Conservation (phyloP, 495 filamentous ascomycete species). For the Polyplosphaeria fusca region DNA sequence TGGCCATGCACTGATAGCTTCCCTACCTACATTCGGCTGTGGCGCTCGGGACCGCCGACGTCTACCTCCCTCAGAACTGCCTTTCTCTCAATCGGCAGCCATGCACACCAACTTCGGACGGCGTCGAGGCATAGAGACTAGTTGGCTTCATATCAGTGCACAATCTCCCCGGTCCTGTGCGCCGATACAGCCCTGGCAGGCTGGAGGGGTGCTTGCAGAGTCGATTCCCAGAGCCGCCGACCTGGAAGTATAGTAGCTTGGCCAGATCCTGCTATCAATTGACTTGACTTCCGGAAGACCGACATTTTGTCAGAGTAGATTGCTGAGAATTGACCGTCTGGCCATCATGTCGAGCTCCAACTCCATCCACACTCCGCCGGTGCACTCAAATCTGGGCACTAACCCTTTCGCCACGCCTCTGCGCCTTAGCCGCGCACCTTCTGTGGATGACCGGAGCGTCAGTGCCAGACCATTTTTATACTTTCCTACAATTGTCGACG, state of each 20-base stretch:
- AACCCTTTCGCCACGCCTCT: constrained; percentile 30
- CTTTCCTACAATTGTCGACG: constrained; percentile 9
- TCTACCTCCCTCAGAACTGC: no score
- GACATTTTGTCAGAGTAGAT: background rate
- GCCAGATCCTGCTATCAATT: constrained; percentile 15
- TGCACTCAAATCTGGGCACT: constrained; percentile 18
- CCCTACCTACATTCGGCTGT: no score
- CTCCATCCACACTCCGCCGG: constrained; percentile 18
- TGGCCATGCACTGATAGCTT: no score
- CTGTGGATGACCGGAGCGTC: constrained; percentile 14
- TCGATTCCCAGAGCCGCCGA: constrained; percentile 3
- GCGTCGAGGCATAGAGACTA: no score
- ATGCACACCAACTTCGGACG: no score
- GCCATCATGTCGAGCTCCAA: constrained; percentile 25
- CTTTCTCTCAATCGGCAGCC: no score
- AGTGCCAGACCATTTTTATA: constrained; percentile 13
- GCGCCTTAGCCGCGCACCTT: constrained; percentile 27
- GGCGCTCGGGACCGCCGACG: no score
- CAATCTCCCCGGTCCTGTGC: no score
- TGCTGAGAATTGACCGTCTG: background rate
- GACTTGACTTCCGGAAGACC: background rate
- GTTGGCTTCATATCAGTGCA: no score
- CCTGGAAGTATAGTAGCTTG: constrained; percentile 18
- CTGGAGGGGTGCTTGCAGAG: background rate
- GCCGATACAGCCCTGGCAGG: no score